Evolutionary conservation across 108 stramenopile species (phyloP).

Genomic region (Chaetoceros muelleri): DNA sequence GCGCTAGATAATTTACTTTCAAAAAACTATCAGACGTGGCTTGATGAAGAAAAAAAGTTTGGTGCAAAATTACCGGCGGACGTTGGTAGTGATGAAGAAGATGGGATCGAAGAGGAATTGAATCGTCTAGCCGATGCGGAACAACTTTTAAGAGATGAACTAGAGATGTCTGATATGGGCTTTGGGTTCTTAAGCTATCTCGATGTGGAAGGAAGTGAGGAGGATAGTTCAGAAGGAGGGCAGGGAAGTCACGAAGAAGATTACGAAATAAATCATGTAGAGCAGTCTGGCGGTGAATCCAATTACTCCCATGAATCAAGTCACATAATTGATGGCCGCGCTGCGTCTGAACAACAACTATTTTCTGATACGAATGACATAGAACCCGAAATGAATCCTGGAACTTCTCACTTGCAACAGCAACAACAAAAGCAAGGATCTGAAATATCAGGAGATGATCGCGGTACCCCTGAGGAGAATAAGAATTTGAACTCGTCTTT

Average conservation of each 20-base stretch:
- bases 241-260: not conserved
- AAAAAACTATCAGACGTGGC: constrained; percentile 4
- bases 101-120: constrained; percentile 26
- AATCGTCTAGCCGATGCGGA: constrained; percentile 8
- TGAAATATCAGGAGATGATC: not conserved
- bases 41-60: constrained; percentile 6
- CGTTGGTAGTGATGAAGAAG: constrained; percentile 19
- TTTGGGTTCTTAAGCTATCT: constrained; percentile 4
- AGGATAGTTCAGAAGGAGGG: constrained; percentile 5
- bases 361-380: not conserved
- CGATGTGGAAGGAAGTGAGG: not conserved
- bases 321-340: not conserved
- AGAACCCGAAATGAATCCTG: not conserved
- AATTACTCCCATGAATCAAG: not conserved
- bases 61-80: not conserved
- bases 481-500: constrained; percentile 3
- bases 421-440: not conserved
- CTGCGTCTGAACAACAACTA: not conserved
- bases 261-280: not conserved
- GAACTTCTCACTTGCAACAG: not conserved
- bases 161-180: constrained; percentile 7
- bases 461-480: not conserved
- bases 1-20: not conserved
- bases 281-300: not conserved
- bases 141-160: constrained; percentile 7